Conservation (phyloP, 176 grass and related monocot species). For the Elaeis guineensis region DNA sequence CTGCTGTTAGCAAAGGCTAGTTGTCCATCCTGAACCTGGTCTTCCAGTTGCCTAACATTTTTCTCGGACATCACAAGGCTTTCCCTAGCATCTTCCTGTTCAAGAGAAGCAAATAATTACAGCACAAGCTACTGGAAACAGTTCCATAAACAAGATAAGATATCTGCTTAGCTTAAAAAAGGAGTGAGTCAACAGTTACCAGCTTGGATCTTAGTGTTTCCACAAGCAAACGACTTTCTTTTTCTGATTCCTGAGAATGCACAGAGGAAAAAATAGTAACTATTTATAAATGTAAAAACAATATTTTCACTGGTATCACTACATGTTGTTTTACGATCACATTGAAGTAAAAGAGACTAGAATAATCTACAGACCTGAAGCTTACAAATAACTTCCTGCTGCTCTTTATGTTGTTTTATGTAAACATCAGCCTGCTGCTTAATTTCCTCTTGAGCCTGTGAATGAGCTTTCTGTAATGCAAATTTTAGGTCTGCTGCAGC, state of each 20-base stretch:
- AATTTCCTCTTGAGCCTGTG: conserved; percentile 66
- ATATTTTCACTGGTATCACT: too few relatives aligned
- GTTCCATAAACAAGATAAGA: conserved; percentile 3
- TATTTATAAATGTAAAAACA: too few relatives aligned
- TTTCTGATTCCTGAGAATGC: conserved; percentile 70
- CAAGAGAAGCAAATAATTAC: conserved; percentile 16
- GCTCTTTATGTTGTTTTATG: conserved; percentile 69
- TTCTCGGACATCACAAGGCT: conserved; percentile 85
- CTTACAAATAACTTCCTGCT: conserved; percentile 87
- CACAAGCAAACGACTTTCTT: conserved; percentile 63
- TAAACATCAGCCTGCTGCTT: conserved; percentile 55
- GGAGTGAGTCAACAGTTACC: conserved; percentile 35
- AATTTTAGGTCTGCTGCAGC: conserved; percentile 71
- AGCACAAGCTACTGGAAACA: background rate
- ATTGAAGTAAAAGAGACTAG: too few relatives aligned
- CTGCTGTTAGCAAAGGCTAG: conserved; percentile 42
- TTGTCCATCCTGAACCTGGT: conserved; percentile 69
- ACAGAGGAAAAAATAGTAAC: background rate
- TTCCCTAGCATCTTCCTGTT: conserved; percentile 81
- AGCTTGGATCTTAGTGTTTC: conserved; percentile 89
- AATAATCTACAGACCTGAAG: conserved; percentile 18
- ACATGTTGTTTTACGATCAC: too few relatives aligned
- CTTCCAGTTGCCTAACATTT: conserved; percentile 76
- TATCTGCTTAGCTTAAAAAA: conserved; percentile 13
- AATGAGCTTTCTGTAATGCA: conserved; percentile 64